Conservation (phyloP, 2,329 filamentous ascomycete species). For the Elsinoe australis region DNA sequence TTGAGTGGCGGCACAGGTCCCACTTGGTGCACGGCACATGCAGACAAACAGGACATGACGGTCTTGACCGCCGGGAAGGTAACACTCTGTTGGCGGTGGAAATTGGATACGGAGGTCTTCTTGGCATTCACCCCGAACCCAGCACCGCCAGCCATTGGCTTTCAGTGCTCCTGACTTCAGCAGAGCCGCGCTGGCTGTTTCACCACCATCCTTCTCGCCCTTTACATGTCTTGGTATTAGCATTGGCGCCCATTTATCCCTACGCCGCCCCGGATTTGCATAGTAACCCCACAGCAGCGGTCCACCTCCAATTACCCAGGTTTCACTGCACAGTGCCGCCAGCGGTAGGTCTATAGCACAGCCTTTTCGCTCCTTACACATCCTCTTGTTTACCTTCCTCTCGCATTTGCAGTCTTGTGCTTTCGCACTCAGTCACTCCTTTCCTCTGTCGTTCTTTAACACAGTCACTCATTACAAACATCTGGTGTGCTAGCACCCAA, state of each 20-base stretch:
- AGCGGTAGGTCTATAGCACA: slow-evolving; percentile 11
- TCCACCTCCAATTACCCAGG: slow-evolving; percentile 9
- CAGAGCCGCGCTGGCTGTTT: slow-evolving; percentile 5
- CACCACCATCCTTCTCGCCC: slow-evolving; percentile 10
- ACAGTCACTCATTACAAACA: neutral
- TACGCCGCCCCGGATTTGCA: too few species aligned
- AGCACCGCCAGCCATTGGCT: too few species aligned
- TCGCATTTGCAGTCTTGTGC: slow-evolving; percentile 2
- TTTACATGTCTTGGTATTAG: slow-evolving; percentile 2
- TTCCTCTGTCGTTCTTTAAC: slow-evolving; percentile 5
- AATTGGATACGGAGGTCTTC: slow-evolving; percentile 9
- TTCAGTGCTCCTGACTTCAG: slow-evolving; percentile 5
- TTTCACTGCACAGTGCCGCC: neutral
- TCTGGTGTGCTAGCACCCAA: slow-evolving; percentile 12
- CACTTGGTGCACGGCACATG: neutral
- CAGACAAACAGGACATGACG: neutral
- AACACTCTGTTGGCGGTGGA: slow-evolving; percentile 7
- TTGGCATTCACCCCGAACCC: too few species aligned
- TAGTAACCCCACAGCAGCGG: neutral
- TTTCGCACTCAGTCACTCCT: slow-evolving; percentile 4
- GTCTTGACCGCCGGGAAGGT: neutral
- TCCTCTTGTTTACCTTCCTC: slow-evolving; percentile 11
- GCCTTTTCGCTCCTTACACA: neutral
- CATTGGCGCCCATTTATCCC: too few species aligned
- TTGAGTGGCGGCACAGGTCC: neutral